Percentiles rank a stretch among this genome's conserved stretches.
Conservation (phyloP, 495 filamentous ascomycete genomes). For the Neurospora hispaniola region DNA sequence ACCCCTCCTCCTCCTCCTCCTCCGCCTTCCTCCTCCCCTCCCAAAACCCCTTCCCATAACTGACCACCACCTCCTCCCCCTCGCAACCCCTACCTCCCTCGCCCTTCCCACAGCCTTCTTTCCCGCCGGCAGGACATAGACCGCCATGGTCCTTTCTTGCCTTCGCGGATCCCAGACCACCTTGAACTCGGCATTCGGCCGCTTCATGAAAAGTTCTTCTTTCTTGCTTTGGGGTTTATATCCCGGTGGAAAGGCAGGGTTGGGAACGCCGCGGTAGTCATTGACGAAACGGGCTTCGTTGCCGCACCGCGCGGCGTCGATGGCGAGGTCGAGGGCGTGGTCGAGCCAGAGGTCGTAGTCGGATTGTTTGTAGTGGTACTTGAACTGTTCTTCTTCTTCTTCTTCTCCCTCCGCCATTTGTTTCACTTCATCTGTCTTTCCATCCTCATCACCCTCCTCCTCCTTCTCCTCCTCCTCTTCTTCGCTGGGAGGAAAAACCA, state of each 20-base stretch:
- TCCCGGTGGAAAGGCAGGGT: neutral
- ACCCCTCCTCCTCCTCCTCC: slow-evolving; percentile 6
- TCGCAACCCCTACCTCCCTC: slow-evolving; percentile 20
- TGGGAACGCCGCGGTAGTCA: slow-evolving; percentile 56
- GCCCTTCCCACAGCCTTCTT: slow-evolving; percentile 38
- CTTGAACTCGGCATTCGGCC: slow-evolving; percentile 52
- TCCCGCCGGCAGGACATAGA: slow-evolving; percentile 49
- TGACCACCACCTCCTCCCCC: slow-evolving; percentile 41
- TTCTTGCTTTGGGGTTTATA: neutral
- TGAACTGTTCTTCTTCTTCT: slow-evolving; percentile 9
- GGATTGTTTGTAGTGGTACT: slow-evolving; percentile 32
- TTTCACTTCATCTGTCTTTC: too few species aligned
- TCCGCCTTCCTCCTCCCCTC: slow-evolving; percentile 21
- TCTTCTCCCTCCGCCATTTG: too few species aligned
- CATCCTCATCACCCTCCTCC: neutral
- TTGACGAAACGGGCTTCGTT: slow-evolving; percentile 68
- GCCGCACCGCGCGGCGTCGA: slow-evolving; percentile 51
- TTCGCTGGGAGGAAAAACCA: neutral
- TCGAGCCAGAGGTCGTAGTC: slow-evolving; percentile 62
- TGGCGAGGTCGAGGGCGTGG: slow-evolving; percentile 38
- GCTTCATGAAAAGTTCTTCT: neutral
- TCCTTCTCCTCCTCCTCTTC: neutral
- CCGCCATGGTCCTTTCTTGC: slow-evolving; percentile 44
- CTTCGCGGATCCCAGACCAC: slow-evolving; percentile 39
- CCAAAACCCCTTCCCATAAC: slow-evolving; percentile 64